Evolutionary conservation across 1,139 yeast species (phyloP).

Genomic region (Tardiomyces depauwii): DNA sequence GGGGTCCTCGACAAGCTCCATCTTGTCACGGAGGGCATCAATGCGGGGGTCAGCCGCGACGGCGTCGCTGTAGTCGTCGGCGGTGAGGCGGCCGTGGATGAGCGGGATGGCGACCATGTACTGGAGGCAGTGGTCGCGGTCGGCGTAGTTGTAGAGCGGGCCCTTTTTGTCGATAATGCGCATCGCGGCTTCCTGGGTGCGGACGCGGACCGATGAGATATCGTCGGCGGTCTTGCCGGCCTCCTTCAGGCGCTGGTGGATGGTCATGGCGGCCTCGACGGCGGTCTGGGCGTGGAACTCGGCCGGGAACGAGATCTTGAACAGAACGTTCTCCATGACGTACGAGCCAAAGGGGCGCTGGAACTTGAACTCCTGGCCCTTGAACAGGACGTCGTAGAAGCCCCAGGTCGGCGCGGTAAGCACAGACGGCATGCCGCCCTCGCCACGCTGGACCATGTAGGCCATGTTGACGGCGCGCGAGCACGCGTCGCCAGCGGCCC

Average conservation of each 20-base stretch:
- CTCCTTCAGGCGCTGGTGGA: slow-evolving; percentile 28
- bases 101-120: slow-evolving; percentile 50
- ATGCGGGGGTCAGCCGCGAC: slow-evolving; percentile 42
- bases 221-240: slow-evolving; percentile 37
- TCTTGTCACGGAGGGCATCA: slow-evolving; percentile 41
- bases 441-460: slow-evolving; percentile 40
- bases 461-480: slow-evolving; percentile 49
- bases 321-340: slow-evolving; percentile 52
- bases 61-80: slow-evolving; percentile 43
- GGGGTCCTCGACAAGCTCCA: slow-evolving; percentile 41
- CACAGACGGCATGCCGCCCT: slow-evolving; percentile 46
- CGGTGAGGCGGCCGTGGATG: slow-evolving; percentile 42
- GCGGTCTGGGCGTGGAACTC: slow-evolving; percentile 61
- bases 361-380: slow-evolving; percentile 40
- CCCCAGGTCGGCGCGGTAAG: slow-evolving; percentile 51
- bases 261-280: slow-evolving; percentile 43
- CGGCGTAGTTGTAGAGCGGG: slow-evolving; percentile 49
- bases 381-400: slow-evolving; percentile 46
- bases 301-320: slow-evolving; percentile 54
- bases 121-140: slow-evolving; percentile 52
- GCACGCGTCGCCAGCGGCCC: slow-evolving; percentile 59
- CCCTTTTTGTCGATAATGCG: slow-evolving; percentile 48
- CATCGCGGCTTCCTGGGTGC: slow-evolving; percentile 51
- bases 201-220: slow-evolving; percentile 37
- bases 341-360: slow-evolving; percentile 44